Evolutionary conservation across 805 yeast species (phyloP).

Genomic region (Cyberlindnera xishuangbannaensis): DNA sequence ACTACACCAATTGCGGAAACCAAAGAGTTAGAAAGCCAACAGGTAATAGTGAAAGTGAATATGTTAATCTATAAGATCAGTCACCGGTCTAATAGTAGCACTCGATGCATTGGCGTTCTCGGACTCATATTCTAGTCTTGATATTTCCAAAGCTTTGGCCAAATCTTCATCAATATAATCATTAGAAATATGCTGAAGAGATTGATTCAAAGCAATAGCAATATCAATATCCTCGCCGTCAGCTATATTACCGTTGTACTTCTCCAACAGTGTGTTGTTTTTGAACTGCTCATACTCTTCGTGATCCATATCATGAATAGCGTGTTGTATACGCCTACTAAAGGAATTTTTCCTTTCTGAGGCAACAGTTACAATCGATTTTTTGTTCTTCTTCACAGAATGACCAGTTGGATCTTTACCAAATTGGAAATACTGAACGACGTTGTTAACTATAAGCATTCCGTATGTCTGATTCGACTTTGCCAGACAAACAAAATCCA

Average conservation of each 20-base stretch:
- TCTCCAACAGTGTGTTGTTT: conserved; percentile 13
- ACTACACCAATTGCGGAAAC: too few relatives aligned
- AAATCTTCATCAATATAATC: conserved; percentile 11
- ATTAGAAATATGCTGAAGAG: conserved; percentile 10
- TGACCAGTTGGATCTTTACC: conserved; percentile 11
- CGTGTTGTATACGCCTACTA: conserved; percentile 16
- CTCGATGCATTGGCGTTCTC: too few relatives aligned
- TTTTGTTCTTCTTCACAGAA: conserved; percentile 11
- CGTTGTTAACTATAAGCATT: conserved; percentile 12
- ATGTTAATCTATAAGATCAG: too few relatives aligned
- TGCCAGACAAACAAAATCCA: conserved; percentile 11
- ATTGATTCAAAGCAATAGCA: conserved; percentile 22
- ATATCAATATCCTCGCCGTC: conserved; percentile 22
- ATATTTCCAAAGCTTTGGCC: conserved; percentile 10
- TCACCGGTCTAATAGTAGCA: too few relatives aligned
- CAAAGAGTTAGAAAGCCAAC: too few relatives aligned
- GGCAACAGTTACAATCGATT: conserved; percentile 8
- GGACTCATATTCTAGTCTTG: conserved; percentile 10
- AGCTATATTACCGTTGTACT: conserved; percentile 21
- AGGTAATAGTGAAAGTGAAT: too few relatives aligned
- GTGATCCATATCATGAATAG: conserved; percentile 20
- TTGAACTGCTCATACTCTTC: conserved; percentile 11
- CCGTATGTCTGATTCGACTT: conserved; percentile 15
- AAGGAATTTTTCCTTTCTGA: conserved; percentile 19
- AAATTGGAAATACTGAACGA: conserved; percentile 21